A percentile compares a stretch with the other conserved stretches of the same genome.
These are phyloP conservation scores for Nakazawaea peltata DNA, from an alignment of 805 yeast genomes.

Conservation along the genomic window DNA sequence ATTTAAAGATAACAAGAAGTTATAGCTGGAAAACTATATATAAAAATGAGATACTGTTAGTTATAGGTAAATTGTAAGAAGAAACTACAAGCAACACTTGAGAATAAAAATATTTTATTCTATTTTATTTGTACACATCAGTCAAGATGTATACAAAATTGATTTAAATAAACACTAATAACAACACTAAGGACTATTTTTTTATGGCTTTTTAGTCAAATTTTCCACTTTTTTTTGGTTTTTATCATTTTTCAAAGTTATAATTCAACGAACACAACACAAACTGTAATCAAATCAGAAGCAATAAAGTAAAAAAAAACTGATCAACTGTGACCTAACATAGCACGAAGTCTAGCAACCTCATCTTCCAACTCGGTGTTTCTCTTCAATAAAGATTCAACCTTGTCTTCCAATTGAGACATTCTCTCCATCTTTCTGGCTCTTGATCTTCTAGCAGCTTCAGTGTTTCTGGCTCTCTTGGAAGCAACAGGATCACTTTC, in stretches of 20 bases:
- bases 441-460: slow-evolving; percentile 92
- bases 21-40: not conserved
- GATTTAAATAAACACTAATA: too few species aligned
- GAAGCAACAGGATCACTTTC: slow-evolving; percentile 59
- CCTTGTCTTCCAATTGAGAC: slow-evolving; percentile 72
- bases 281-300: slow-evolving; percentile 1
- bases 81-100: too few species aligned
- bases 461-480: slow-evolving; percentile 96
- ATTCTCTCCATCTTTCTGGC: slow-evolving; percentile 89
- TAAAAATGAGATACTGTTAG: not conserved
- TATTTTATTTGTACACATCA: too few species aligned
- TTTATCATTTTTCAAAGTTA: not conserved
- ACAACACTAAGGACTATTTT: not conserved
- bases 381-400: slow-evolving; percentile 51
- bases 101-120: too few species aligned
- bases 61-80: too few species aligned
- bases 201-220: not conserved
- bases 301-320: not conserved
- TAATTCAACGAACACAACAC: not conserved
- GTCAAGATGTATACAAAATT: too few species aligned
- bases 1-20: slow-evolving; percentile 39
- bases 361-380: slow-evolving; percentile 59
- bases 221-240: not conserved
- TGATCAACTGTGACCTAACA: slow-evolving; percentile 2
- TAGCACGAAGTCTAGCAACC: slow-evolving; percentile 32